Base-by-base conservation (phyloP, 2,329 filamentous ascomycete genomes). In the Phialophora expanda region DNA sequence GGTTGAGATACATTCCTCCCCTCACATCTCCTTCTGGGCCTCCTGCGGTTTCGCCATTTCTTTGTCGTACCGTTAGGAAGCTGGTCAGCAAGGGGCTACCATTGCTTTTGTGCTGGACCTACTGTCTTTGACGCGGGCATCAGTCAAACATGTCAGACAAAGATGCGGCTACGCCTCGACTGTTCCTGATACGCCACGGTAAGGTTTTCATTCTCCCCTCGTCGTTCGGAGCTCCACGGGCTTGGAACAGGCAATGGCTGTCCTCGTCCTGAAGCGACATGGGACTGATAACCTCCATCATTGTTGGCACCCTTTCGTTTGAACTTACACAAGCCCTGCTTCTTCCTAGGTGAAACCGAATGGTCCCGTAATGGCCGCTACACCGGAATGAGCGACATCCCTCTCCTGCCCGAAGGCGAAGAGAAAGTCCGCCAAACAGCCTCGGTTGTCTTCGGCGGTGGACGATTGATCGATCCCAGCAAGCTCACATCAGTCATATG, bases 381-480 rank as follows among this genome's bases (percentile, higher is more conserved):
- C 72, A 84, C 82, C 1, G 80, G 81, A 60, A 75, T 68, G 30
- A 81, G 77, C 4, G 82, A 84, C 53, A 72, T 82, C 51, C 74
- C 76, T 2, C 77, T 84, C 24, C 82, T 80, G 1, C 65, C 71
- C 6, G 66, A 74, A 32, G 82, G 82, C 68, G 67, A 74, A 59
- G 71, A 77, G 60, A 83, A 85, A 73, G 81, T 86, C 64, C 72
- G 70, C 11, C 75, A 75, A 11, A 82, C 82, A 4, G 79, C 78
- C 22, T 73, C 74, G 56, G 76, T 78, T 14, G 78, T 86, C 12
- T 82, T 86, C 34, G 85, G 85, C 1, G 20, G 74, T 0, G 80
- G 79, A 28, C 84, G 81, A 70, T 74, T 87, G 41, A 80, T 87
- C 66, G 83, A 86, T 71, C 83, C 84, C 0, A 62, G 74, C 20